Evolutionary conservation across 805 yeast genomes (phyloP).

Genomic region (Wickerhamiella domercqiae): DNA sequence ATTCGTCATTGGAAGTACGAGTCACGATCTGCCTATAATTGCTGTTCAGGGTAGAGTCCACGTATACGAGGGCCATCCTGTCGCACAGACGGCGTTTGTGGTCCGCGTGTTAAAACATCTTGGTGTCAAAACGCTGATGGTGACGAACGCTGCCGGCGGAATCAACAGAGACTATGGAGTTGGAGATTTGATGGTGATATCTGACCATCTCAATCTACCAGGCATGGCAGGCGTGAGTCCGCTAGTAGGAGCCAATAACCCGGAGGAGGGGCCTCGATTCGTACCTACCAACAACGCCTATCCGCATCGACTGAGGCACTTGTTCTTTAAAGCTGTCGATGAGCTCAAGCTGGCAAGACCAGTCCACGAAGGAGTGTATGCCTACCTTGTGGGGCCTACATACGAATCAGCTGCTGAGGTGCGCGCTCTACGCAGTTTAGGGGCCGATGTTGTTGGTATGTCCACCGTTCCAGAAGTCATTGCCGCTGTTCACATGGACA

Average conservation of each 20-base stretch:
- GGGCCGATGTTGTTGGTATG: conserved; percentile 96
- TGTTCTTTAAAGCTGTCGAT: conserved; percentile 40
- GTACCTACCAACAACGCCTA: conserved; percentile 83
- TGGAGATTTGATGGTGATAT: conserved; percentile 83
- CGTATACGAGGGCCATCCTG: conserved; percentile 81
- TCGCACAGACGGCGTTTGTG: conserved; percentile 72
- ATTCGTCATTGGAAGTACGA: conserved; percentile 54
- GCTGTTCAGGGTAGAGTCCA: conserved; percentile 92
- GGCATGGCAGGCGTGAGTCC: conserved; percentile 85
- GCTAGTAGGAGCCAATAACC: conserved; percentile 72
- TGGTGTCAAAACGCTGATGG: conserved; percentile 49
- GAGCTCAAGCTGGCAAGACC: conserved; percentile 35
- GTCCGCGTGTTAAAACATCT: conserved; percentile 55
- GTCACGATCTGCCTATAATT: conserved; percentile 49
- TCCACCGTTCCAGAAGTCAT: conserved; percentile 94
- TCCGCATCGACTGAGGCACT: conserved; percentile 51
- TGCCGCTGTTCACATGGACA: conserved; percentile 77
- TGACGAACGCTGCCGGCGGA: conserved; percentile 97
- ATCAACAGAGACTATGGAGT: conserved; percentile 48
- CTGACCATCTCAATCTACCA: conserved; percentile 80
- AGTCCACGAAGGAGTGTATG: conserved; percentile 77
- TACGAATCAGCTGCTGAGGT: conserved; percentile 88
- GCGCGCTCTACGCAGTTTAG: conserved; percentile 50
- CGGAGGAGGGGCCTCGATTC: conserved; percentile 59
- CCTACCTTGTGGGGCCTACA: conserved; percentile 83